phyloP scores from a whole-genome alignment of 805 yeast genomes.

The Hemisphaericaspora nanyangensis region DNA sequence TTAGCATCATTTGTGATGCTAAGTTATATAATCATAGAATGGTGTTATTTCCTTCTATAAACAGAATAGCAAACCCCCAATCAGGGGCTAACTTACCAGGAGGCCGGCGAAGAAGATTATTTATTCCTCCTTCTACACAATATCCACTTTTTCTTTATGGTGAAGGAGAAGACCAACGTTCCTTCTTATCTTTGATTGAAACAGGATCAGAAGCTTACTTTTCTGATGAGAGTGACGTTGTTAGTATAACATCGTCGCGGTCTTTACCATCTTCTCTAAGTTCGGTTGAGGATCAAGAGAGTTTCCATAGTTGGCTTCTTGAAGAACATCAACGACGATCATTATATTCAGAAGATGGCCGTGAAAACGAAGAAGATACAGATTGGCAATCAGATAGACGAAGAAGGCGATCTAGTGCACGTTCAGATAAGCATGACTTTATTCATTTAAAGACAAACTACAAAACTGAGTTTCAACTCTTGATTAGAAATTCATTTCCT shows the following conservation, averaged over 20 bases:
- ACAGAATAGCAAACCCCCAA: conserved; percentile 38
- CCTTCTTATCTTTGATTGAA: conserved; percentile 39
- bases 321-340: conserved; percentile 41
- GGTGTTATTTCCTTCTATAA: conserved; percentile 40
- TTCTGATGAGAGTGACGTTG: conserved; percentile 34
- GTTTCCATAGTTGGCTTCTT: conserved; percentile 40
- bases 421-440: conserved; percentile 22
- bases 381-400: conserved; percentile 3
- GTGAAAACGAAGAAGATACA: neutral
- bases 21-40: no score
- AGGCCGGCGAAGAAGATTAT: conserved; percentile 37
- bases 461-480: conserved; percentile 23
- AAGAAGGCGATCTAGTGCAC: conserved; percentile 12
- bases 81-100: conserved; percentile 27
- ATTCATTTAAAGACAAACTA: conserved; percentile 24
- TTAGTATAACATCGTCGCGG: conserved; percentile 38
- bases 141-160: conserved; percentile 41
- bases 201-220: conserved; percentile 26
- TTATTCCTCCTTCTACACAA: conserved; percentile 43
- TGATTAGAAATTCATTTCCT: conserved; percentile 35
- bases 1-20: no score
- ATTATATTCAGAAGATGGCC: conserved; percentile 9
- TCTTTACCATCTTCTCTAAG: conserved; percentile 39
- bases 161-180: conserved; percentile 41
- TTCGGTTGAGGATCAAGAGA: conserved; percentile 36